phyloP scores from a whole-genome alignment of 2,329 filamentous ascomycete genomes.

The Fusarium praegraminearum region DNA sequence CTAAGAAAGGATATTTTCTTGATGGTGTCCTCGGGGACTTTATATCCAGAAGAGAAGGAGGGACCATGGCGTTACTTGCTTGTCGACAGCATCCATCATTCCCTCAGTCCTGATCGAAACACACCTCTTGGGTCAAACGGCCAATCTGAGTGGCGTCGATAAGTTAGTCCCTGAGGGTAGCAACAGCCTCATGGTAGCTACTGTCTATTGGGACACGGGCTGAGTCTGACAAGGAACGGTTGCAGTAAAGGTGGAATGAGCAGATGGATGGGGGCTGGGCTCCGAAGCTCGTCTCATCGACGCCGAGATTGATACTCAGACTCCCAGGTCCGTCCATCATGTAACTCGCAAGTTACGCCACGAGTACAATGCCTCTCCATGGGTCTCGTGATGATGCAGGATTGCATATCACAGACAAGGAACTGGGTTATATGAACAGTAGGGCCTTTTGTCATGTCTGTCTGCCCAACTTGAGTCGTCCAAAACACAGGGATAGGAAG shows the following conservation, averaged over 20 bases:
- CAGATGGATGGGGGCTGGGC: conserved; percentile 2
- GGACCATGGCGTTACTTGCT: background rate
- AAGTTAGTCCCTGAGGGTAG: conserved; percentile 26
- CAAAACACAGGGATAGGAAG: background rate
- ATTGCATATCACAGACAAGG: conserved; percentile 26
- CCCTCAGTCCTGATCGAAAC: conserved; percentile 23
- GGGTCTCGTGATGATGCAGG: conserved; percentile 9
- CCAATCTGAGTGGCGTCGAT: conserved; percentile 11
- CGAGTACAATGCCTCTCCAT: conserved; percentile 16
- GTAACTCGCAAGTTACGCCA: conserved; percentile 18
- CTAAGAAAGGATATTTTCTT: conserved; percentile 15
- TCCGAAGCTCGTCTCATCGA: background rate
- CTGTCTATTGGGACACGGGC: background rate
- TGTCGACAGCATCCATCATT: conserved; percentile 14
- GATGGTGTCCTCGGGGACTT: conserved; percentile 23
- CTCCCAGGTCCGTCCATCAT: conserved; percentile 15
- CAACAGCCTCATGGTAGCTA: conserved; percentile 18
- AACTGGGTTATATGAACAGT: conserved; percentile 5
- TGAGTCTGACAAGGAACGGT: background rate
- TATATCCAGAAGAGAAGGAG: conserved; percentile 24
- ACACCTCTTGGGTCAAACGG: conserved; percentile 18
- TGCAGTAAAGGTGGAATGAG: background rate
- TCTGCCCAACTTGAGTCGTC: conserved; percentile 28
- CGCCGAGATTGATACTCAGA: conserved; percentile 19
- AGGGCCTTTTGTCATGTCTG: conserved; percentile 27